Base-by-base conservation (phyloP, 169 alveolate genomes). In the Plasmodium ovale region DNA sequence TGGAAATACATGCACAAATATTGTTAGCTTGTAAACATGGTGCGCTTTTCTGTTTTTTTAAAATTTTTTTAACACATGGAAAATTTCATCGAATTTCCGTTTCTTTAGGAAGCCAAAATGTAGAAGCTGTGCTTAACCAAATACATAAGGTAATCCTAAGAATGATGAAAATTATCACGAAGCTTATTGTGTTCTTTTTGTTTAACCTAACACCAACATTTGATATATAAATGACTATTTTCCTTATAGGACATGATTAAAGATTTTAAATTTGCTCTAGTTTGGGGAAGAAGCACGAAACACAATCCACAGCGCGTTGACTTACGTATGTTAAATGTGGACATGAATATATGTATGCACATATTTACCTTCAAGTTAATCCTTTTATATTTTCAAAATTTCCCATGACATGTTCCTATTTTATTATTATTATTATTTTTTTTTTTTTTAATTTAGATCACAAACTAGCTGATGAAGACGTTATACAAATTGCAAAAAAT, bases 211-310 rank as follows among this genome's bases (percentile, higher is more conserved):
- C 33, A 9, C 27, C 33, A 37, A 72, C 56, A 72, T 7, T 16
- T 67, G 56, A 33, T 31, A 31, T 62, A 62, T 42, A 51, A 92
- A 39, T 87, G 72, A 64, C 71, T 0, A 19, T 37, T 74, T 60
- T 51, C 21, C 25, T 16, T 60, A n/a, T 58, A 74, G 88, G 95
- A 94, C 62, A 59, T 95, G 84, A 92, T 94, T 65, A 95, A 93
- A 31, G 97, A 96, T 59, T 92, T 95, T 91, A 97, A 97, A 92
- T 97, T 95, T 58, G 99, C 99, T n/a, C 91, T 97, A 59, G 99
- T 98, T 29, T 98, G 99, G 99, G 99, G 99, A 19, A 93, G 94
- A 71, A 95, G 99, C 59, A 99, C 97, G 16, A 98, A 98, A 92
- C 99, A 97, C 88, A 96, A 94, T 88, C 99, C 99, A n/a, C 97